Conservation (phyloP, 352 stramenopile genomes). For the Globisporangium paroecandrum region DNA sequence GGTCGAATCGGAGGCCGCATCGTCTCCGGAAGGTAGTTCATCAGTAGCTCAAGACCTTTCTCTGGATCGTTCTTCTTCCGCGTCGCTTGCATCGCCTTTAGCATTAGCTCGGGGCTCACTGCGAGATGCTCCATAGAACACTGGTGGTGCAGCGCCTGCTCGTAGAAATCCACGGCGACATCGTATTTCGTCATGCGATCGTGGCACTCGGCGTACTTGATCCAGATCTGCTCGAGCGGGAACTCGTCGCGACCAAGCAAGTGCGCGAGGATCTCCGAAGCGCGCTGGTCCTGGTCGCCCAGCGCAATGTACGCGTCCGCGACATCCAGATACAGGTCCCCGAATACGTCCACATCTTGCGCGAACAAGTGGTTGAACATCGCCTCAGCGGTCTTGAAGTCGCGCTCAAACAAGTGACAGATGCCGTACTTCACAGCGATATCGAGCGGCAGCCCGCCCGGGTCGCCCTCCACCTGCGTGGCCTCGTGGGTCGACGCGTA, state of each 20-base stretch:
- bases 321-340: slow-evolving; percentile 81
- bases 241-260: slow-evolving; percentile 69
- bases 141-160: slow-evolving; percentile 65
- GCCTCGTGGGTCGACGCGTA: slow-evolving; percentile 60
- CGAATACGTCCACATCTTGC: slow-evolving; percentile 82
- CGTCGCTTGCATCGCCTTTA: slow-evolving; percentile 67
- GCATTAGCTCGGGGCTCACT: slow-evolving; percentile 61
- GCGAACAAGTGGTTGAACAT: slow-evolving; percentile 85
- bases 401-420: slow-evolving; percentile 73
- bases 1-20: slow-evolving; percentile 75
- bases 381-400: slow-evolving; percentile 67
- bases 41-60: slow-evolving; percentile 56
- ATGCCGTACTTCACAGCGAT: slow-evolving; percentile 88
- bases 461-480: slow-evolving; percentile 59
- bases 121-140: slow-evolving; percentile 36
- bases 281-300: slow-evolving; percentile 60
- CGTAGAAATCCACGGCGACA: slow-evolving; percentile 76
- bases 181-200: slow-evolving; percentile 59
- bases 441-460: slow-evolving; percentile 68
- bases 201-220: slow-evolving; percentile 76
- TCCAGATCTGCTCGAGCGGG: slow-evolving; percentile 74
- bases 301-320: slow-evolving; percentile 79
- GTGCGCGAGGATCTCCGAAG: slow-evolving; percentile 62
- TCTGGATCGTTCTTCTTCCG: slow-evolving; percentile 44
- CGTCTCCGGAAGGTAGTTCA: slow-evolving; percentile 54